Percentiles rank a stretch among this genome's conserved stretches.
These are phyloP conservation scores for Epichloe festucae DNA, from an alignment of 2,329 filamentous ascomycete species.

Conservation along the genomic window DNA sequence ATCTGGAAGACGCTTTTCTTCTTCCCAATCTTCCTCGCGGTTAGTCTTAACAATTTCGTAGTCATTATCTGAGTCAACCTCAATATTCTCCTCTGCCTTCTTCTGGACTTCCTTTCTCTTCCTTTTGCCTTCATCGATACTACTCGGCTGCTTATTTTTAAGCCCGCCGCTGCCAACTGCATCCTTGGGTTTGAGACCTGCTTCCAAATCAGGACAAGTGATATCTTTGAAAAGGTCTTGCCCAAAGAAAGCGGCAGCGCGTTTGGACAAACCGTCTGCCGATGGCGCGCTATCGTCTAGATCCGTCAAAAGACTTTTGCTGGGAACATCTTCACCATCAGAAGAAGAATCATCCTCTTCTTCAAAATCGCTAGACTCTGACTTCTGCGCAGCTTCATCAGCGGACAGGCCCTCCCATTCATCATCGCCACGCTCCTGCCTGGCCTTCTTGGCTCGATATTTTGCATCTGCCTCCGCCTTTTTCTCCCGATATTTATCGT, in stretches of 20 bases:
- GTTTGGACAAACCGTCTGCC: slow-evolving; percentile 53
- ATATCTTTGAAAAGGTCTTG: slow-evolving; percentile 81
- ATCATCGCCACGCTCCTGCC: slow-evolving; percentile 68
- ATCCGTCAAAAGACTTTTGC: slow-evolving; percentile 22
- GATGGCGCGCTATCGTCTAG: slow-evolving; percentile 30
- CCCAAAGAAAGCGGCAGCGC: slow-evolving; percentile 80
- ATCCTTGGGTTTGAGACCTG: slow-evolving; percentile 23
- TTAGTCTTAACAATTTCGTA: slow-evolving; percentile 50
- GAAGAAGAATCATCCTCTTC: slow-evolving; percentile 33
- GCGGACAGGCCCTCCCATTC: slow-evolving; percentile 87
- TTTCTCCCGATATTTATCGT: slow-evolving; percentile 70
- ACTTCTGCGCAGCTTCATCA: slow-evolving; percentile 42
- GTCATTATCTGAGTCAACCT: slow-evolving; percentile 29
- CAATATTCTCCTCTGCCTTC: slow-evolving; percentile 2
- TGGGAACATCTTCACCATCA: slow-evolving; percentile 17
- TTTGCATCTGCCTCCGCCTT: slow-evolving; percentile 75
- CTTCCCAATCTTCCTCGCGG: slow-evolving; percentile 51
- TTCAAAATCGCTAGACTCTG: slow-evolving; percentile 42
- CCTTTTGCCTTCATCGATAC: neutral
- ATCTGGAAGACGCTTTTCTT: slow-evolving; percentile 47
- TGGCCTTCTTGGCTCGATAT: slow-evolving; percentile 76
- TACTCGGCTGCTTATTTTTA: neutral
- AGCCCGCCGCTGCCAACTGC: slow-evolving; percentile 12
- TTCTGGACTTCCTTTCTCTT: slow-evolving; percentile 13
- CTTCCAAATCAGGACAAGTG: slow-evolving; percentile 31